Evolutionary conservation across 106 monocot species (phyloP), one percentile per base, ranked within the genome.

Genomic region (Phalaenopsis aphrodite): DNA sequence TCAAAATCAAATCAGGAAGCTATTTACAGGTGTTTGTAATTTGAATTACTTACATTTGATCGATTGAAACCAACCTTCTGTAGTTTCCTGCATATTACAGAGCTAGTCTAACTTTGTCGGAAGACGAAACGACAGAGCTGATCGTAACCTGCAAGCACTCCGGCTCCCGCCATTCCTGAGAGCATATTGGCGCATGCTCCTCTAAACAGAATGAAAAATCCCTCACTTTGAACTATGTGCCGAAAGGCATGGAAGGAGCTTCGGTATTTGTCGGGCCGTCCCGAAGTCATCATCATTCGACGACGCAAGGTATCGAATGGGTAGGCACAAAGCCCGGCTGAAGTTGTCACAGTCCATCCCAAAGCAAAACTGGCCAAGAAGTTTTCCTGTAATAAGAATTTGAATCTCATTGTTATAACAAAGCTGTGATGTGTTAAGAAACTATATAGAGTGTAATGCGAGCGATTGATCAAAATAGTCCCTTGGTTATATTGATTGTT

Each of bases 281-380:
- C 92, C 45, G 97, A 98, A 56, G 92, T 90, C 82, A 98, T 41
- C 97, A 98, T 98, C 90, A 98, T 94, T 87, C 97, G 92, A 48
- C 97, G 82, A 8, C 94, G 92, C 77, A 98, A 77, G 73, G 94
- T 94, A 55, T 98, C 97, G 47, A 98, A 98, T 23, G 94, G 97
- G 83, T 94, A 98, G 23, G 90, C 92, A 56, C 89, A 94, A n/a
- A 89, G 55, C 17, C 97, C 88, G 48, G 94, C 92, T 52, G 89
- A 81, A 19, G 94, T 94, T 18, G 92, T 92, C 75, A 94, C 89
- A 8, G 79, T 81, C 92, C 90, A 94, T 4, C 94, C 97, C 43
- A 98, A 78, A 3, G 82, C 19, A 77, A 94, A 98, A 85, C 97
- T 92, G 9, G 89, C 89, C 24, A 98, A 49, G 82, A 98, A 98